Conservation (phyloP, 2,329 filamentous ascomycete species). For the Niveomyces coronatus region DNA sequence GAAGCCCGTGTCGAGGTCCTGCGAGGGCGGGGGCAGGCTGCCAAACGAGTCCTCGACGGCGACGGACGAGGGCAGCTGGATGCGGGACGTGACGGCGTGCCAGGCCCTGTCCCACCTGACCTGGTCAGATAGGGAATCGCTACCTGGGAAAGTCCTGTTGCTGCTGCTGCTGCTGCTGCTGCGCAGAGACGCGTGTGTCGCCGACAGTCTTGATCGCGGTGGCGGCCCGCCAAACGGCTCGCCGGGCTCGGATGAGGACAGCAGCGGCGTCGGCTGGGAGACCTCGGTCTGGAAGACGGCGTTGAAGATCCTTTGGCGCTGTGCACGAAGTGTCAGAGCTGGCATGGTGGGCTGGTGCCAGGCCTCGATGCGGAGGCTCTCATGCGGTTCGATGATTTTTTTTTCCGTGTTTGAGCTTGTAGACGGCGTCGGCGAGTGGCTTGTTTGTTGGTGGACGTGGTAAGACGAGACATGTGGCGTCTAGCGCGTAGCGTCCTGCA, state of each 20-base stretch:
- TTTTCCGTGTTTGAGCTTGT: no score
- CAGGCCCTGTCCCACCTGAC: constrained; percentile 51
- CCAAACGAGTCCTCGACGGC: constrained; percentile 45
- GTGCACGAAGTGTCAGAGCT: constrained; percentile 34
- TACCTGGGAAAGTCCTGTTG: constrained; percentile 10
- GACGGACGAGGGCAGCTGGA: constrained; percentile 46
- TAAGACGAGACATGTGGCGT: no score
- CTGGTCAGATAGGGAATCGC: constrained; percentile 33
- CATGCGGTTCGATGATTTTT: no score
- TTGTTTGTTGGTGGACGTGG: no score
- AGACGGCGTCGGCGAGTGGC: no score
- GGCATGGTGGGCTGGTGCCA: constrained; percentile 19
- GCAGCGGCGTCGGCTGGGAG: constrained; percentile 37
- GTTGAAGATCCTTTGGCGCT: constrained; percentile 40
- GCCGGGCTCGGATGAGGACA: constrained; percentile 29
- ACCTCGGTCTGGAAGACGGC: constrained; percentile 46
- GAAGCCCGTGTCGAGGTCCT: constrained; percentile 35
- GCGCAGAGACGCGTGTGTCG: constrained; percentile 12
- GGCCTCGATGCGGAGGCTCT: constrained; percentile 2
- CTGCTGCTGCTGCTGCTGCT: no score
- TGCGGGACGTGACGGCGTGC: constrained; percentile 48
- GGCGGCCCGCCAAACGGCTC: constrained; percentile 36
- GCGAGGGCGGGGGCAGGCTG: constrained; percentile 32
- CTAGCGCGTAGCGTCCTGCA: no score
- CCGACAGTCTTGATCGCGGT: no score